phyloP scores from a whole-genome alignment of 202 grass and related monocot genomes.

The Eragrostis tef region DNA sequence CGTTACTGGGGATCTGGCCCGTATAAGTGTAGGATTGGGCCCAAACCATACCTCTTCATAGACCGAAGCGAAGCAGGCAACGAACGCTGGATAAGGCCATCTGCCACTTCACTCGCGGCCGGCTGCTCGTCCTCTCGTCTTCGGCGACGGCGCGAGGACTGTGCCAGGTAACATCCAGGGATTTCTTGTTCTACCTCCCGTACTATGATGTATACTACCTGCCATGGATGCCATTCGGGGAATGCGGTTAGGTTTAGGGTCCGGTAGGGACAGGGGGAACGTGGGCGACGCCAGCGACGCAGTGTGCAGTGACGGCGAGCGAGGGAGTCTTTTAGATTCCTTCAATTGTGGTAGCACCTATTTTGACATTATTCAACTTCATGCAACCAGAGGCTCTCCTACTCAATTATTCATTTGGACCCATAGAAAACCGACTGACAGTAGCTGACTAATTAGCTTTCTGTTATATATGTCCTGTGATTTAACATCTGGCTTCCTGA shows the following conservation, averaged over 20 bases:
- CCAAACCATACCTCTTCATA: too few relatives aligned
- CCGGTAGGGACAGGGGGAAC: neutral
- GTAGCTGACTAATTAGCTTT: neutral
- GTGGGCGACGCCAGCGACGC: neutral
- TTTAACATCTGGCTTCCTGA: neutral
- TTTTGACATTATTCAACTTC: neutral
- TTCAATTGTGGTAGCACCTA: neutral
- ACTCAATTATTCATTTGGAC: neutral
- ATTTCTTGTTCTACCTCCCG: neutral
- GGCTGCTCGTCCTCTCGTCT: neutral
- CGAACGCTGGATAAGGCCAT: slow-evolving; percentile 14
- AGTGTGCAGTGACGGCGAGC: neutral
- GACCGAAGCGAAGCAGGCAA: too few relatives aligned
- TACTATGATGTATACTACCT: neutral
- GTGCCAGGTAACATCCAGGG: slow-evolving; percentile 22
- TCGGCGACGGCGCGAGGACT: slow-evolving; percentile 6
- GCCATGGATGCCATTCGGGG: neutral
- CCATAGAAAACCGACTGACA: neutral
- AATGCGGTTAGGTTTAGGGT: neutral
- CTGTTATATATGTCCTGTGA: neutral
- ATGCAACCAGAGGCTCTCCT: neutral
- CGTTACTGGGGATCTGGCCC: too few relatives aligned
- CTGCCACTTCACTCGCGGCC: neutral
- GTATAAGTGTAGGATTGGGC: too few relatives aligned
- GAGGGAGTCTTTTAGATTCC: neutral